Base-by-base conservation (phyloP, 331 rosid species). In the Ulmus americana region DNA sequence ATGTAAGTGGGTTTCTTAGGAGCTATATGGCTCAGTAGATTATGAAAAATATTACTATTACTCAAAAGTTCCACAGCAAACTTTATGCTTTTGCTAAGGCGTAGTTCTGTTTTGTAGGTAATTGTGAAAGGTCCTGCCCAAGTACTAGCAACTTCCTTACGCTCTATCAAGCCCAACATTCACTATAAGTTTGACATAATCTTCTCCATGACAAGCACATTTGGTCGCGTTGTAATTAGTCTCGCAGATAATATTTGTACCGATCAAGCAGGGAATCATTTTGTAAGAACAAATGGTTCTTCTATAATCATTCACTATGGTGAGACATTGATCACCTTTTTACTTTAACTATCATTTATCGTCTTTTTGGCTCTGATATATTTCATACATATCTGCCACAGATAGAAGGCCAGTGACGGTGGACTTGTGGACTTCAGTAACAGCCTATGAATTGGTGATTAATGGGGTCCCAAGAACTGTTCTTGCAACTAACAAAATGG, bases 371-470 rank as follows among this genome's bases (percentile, higher is more conserved):
- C 39, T 39, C 63, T 60, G 15, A 5, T 6, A 10, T 22, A 42
- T 13, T 14, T 56, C 46, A 53, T 6, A 52, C 48, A 61, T 70
- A 47, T 38, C 28, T 74, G 65, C 44, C 68, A 65, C 70, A 86
- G 95, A 86, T 77, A 81, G 88, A 80, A 80, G 95, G 51, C 84
- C 86, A n/a, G 84, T 84, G 56, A 68, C 45, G 39, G 87, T 71
- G 47, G 95, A 86, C 64, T 75, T 86, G 40, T 86, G 95, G 95
- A 77, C 90, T 41, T 67, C 87, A 13, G 84, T 84, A 75, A 82
- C 90, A 54, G 81, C 90, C 13, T 76, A 77, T 11, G 95, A 77
- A 75, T 53, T 86, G 79, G 69, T 73, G 70, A 75, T 84, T 28
- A 69, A 77, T 47, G 86, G 82, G 57, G 68, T 75, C 63, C 87